Evolutionary conservation across 2,329 filamentous ascomycete genomes (phyloP), one percentile per base, ranked within the genome.

Genomic region (Diaporthe velutina): DNA sequence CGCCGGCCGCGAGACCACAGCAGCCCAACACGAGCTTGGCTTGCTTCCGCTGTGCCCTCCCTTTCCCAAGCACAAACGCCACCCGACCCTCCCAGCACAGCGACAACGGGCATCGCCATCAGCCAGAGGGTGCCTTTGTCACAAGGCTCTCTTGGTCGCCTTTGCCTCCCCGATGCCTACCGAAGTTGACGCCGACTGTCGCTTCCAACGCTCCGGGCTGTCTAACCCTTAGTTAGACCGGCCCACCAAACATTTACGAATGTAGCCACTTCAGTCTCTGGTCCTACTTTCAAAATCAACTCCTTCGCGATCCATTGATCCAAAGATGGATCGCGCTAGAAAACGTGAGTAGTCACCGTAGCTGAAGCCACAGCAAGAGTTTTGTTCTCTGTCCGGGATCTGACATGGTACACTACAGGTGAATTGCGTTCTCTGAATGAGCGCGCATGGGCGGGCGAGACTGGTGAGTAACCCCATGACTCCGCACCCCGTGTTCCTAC

Each of bases 351-450:
- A 9, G 1, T 6, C 28, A 9, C 22, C 19, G 19, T 35, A 54
- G 33, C 45, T 54, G 9, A 13, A 2, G 1, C 28, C 9, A 30
- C 19, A 3, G 17, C 1, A 17, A 22, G 2, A n/a, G 10, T n/a
- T 4, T 25, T 40, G 19, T 28, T 2, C 17, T 22, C 6, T 22
- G 22, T 22, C 64, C 8, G 45, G 54, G 58, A 60, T 70, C 80
- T 83, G 75, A 83, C 72, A 75, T 75, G 73, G 61, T 55, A 13
- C 9, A 55, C 68, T 78, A 57, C 82, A 98, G 95, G 95, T 87
- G 94, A 98, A 88, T 90, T 98, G 86, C 94, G 95, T 88, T 91
- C 93, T 86, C 88, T 97, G 81, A 99, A 99, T 84, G 90, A 92
- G 82, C 91, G 91, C 85, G 94, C 93, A 77, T 99, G 97, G 97